Base-by-base conservation (phyloP, 2,329 filamentous ascomycete species). In the Claviceps pazoutovae region DNA sequence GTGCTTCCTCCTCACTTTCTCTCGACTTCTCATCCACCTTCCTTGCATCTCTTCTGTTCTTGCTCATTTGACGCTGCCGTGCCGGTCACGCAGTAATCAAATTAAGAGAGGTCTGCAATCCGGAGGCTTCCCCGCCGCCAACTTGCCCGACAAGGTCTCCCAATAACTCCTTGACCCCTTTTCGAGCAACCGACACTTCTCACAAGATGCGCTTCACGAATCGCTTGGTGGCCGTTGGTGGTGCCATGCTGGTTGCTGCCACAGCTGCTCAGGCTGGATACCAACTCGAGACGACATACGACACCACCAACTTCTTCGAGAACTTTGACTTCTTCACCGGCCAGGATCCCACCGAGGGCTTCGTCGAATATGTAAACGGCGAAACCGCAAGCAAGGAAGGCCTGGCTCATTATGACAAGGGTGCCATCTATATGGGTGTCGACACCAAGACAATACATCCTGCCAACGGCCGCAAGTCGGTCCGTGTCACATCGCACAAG, bases 331-430 rank as follows among this genome's bases (percentile, higher is more conserved):
- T 83, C 67, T 82, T 75, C 66, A 69, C 63, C 50, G 67, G 64
- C 3, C 54, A 67, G 0, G 88, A 93, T 60, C 87, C 87, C 0
- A 93, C 87, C 2, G 60, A 82, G 56, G 88, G 87, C 36, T 88
- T 82, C 59, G 87, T 93, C 58, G 68, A 78, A 54, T 93, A 89
- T 60, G 74, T 82, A 51, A 70, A 78, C 57, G 71, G 74, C 49
- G 53, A 63, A n/a, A 76, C 74, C 1, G 85, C 86, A 51, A 74
- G 76, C 54, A 61, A 64, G n/a, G 64, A 68, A 39, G 74, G 75
- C 16, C 72, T 89, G 8, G 80, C 83, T 55, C 76, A 75, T 55
- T 78, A 73, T 56, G 64, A 71, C 48, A 69, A 75, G 51, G 69
- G 71, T 51, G 73, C 71, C 54, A 70, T 88, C 59, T 85, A 83